Base-by-base conservation (phyloP, 805 yeast species). In the Sugiyamaella americana region DNA sequence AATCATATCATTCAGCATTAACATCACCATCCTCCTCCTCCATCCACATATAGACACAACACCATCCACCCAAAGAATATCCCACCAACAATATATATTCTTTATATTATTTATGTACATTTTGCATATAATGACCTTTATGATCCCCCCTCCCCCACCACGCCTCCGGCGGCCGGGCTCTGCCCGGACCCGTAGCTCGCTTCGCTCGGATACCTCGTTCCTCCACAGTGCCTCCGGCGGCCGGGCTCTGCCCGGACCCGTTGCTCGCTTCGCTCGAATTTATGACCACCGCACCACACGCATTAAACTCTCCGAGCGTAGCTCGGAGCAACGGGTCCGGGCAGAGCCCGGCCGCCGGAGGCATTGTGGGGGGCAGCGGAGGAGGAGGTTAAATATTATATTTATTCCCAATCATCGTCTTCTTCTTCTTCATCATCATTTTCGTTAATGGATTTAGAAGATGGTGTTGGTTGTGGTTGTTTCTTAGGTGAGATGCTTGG, bases 341-440 rank as follows among this genome's bases (percentile, higher is more conserved):
- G 32, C 32, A 26, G 32, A 26, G 32, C 32, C 32, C 32, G 13
- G 32, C 32, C 32, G 32, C 32, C 32, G 32, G 32, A 26, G 32
- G 32, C 13, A 26, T 26, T 8, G 11, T 26, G 32, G 32, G 32
- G 13, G 32, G 13, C 32, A 26, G 8, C 32, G 8, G 32, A 8
- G 32, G 32, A n/a, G n/a, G n/a, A n/a, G n/a, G n/a, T n/a, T n/a
- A n/a, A n/a, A n/a, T n/a, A n/a, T n/a, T 26, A 8, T 26, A 26
- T 8, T 26, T 58, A 78, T 60, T 79, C 84, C 84, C 84, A 78
- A 55, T 78, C 84, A 53, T 76, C 82, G n/a, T n/a, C n/a, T 42
- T 77, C 81, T 5, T 69, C 72, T 4, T 70, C 73, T 4, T 69
- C 72, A 3, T 62, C 69, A 6, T 61, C 32, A 8, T 26, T 26